Conservation (phyloP, 108 stramenopile species). For the Licmophora abbreviata region DNA sequence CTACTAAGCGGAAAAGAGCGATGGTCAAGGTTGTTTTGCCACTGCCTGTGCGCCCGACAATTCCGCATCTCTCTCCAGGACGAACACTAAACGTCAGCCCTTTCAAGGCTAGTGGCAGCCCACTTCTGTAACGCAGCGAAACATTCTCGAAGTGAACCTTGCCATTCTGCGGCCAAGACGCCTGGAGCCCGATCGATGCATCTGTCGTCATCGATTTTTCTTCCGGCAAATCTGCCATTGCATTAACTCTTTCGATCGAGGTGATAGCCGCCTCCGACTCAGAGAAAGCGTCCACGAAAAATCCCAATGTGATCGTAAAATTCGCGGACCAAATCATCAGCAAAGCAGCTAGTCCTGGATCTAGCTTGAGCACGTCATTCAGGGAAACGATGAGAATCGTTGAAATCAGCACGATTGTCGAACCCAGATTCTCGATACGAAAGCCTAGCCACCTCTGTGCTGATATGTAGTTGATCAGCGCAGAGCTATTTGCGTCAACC, state of each 20-base stretch:
- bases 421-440: slow-evolving; percentile 76
- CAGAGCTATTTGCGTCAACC: slow-evolving; percentile 47
- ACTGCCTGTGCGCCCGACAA: slow-evolving; percentile 73
- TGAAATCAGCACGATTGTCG: slow-evolving; percentile 51
- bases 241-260: slow-evolving; percentile 67
- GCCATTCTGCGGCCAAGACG: slow-evolving; percentile 62
- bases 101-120: slow-evolving; percentile 63
- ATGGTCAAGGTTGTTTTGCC: slow-evolving; percentile 56
- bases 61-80: slow-evolving; percentile 62
- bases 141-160: slow-evolving; percentile 56
- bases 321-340: slow-evolving; percentile 69
- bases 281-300: slow-evolving; percentile 60
- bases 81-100: slow-evolving; percentile 60
- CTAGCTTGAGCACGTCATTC: slow-evolving; percentile 36
- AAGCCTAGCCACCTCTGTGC: slow-evolving; percentile 82
- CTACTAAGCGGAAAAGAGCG: slow-evolving; percentile 75
- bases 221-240: slow-evolving; percentile 58
- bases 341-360: slow-evolving; percentile 70
- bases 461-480: slow-evolving; percentile 71
- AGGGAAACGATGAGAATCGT: slow-evolving; percentile 47
- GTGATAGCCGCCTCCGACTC: slow-evolving; percentile 84
- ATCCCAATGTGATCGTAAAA: slow-evolving; percentile 73
- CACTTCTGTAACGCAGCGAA: slow-evolving; percentile 60
- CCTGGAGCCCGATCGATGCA: slow-evolving; percentile 1
- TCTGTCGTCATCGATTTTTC: slow-evolving; percentile 42